phyloP scores from a whole-genome alignment of 495 filamentous ascomycete genomes.

The Coniosporium apollinis region DNA sequence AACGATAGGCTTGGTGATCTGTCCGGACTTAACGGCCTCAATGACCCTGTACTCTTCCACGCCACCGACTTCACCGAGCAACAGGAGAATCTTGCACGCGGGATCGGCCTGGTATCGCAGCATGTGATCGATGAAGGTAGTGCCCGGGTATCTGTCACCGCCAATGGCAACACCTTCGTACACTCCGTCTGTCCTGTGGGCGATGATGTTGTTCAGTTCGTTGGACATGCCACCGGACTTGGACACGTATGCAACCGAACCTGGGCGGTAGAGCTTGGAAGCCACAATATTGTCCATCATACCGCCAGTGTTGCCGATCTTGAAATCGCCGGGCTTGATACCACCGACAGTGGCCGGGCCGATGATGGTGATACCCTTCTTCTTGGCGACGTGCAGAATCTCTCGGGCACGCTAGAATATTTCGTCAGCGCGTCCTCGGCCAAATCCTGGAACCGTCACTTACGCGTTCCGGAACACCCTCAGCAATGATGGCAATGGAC shows the following conservation, averaged over 20 bases:
- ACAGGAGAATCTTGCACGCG: constrained; percentile 87
- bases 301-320: constrained; percentile 99
- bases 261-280: constrained; percentile 98
- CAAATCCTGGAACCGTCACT: constrained; percentile 19
- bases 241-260: constrained; percentile 96
- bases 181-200: constrained; percentile 88
- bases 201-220: constrained; percentile 98
- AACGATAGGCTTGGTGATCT: constrained; percentile 94
- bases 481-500: constrained; percentile 96
- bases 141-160: constrained; percentile 96
- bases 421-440: constrained; percentile 3
- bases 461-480: constrained; percentile 96
- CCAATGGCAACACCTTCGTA: constrained; percentile 98
- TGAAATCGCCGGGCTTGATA: constrained; percentile 97
- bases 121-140: constrained; percentile 97
- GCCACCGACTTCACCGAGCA: constrained; percentile 96
- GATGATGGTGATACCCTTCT: constrained; percentile 98
- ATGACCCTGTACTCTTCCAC: constrained; percentile 99
- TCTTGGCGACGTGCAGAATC: constrained; percentile 83
- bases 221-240: constrained; percentile 99
- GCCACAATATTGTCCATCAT: constrained; percentile 99
- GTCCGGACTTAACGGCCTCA: constrained; percentile 84
- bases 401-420: constrained; percentile 69
- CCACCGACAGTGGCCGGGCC: constrained; percentile 96
- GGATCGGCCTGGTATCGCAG: constrained; percentile 89